Base-by-base conservation (phyloP, 352 stramenopile species). In the Phytophthora fragariaefolia region DNA sequence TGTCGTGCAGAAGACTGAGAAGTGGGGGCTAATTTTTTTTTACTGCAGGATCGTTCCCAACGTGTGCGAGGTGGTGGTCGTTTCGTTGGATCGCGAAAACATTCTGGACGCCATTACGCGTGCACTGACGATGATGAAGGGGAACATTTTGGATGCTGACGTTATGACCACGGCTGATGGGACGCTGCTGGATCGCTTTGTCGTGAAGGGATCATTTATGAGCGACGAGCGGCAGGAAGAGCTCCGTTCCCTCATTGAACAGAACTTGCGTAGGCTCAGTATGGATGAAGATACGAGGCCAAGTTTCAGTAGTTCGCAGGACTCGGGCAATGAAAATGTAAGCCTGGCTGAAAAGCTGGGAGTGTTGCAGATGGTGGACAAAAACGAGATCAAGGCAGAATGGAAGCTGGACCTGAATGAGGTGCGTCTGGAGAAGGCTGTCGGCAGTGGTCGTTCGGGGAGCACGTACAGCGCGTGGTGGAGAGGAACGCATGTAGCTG, bases 91-190 rank as follows among this genome's bases (percentile, higher is more conserved):
- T 58, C 78, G 84, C 15, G 87, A 95, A 48, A 93, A 83, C 56
- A 75, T 95, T 13, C 65, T 95, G 17, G 87, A 95, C 51, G 87
- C 85, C 4, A 95, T 95, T 45, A 93, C 84, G 9, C 87, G 86
- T 8, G 87, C 74, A 0, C 69, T 95, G 24, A 94, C 87, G 17
- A 83, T 75, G 26, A 90, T 95, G 80, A 95, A 94, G 67, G 87
- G 87, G 22, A 94, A 88, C 38, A 96, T 96, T 66, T 63, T 93
- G 60, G 87, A 96, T 51, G 87, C 87, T 1, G 85, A 95, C 56
- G 87, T 95, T 23, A 95, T 95, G 87, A 95, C 87, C 3, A 95
- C 87, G 1, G 76, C 82, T 30, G 87, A 95, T 34, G 80, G 85
- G 42, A 86, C 92, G 13, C 81, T 88, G 22, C 68, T 96, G 12